phyloP scores from a whole-genome alignment of 495 filamentous ascomycete species.

The Tuber melanosporum region DNA sequence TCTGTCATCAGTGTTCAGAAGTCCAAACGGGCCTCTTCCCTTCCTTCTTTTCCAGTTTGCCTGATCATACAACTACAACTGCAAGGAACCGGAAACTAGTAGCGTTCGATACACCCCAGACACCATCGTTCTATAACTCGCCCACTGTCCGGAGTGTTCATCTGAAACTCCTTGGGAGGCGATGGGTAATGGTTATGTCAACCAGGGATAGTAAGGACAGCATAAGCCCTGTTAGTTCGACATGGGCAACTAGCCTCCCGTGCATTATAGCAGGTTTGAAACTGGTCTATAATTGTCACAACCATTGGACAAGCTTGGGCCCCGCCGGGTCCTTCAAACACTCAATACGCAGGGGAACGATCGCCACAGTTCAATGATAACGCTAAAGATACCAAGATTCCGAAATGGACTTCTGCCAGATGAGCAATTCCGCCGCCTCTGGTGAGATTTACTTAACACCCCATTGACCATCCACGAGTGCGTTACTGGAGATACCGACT shows the following conservation, averaged over 20 bases:
- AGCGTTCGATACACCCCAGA: neutral
- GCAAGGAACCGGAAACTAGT: neutral
- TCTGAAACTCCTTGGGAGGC: neutral
- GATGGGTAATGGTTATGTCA: neutral
- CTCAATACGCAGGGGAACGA: neutral
- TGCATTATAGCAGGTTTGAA: neutral
- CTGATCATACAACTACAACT: neutral
- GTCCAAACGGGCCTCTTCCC: neutral
- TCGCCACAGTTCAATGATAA: neutral
- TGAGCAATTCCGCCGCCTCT: neutral
- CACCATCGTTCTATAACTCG: neutral
- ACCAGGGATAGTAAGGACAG: neutral
- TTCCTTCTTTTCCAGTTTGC: neutral
- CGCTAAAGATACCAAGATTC: neutral
- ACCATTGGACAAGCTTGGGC: neutral
- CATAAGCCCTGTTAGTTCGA: neutral
- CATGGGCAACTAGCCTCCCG: neutral
- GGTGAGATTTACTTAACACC: neutral
- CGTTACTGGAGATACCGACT: neutral
- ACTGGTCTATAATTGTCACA: neutral
- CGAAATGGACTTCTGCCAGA: neutral
- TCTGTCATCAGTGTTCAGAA: neutral
- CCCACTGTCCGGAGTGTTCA: neutral
- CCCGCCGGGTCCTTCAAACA: neutral
- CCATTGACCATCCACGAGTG: neutral